phyloP scores from a whole-genome alignment of 1,284 basidiomycete species.

The Ceratobasidium papillatum region DNA sequence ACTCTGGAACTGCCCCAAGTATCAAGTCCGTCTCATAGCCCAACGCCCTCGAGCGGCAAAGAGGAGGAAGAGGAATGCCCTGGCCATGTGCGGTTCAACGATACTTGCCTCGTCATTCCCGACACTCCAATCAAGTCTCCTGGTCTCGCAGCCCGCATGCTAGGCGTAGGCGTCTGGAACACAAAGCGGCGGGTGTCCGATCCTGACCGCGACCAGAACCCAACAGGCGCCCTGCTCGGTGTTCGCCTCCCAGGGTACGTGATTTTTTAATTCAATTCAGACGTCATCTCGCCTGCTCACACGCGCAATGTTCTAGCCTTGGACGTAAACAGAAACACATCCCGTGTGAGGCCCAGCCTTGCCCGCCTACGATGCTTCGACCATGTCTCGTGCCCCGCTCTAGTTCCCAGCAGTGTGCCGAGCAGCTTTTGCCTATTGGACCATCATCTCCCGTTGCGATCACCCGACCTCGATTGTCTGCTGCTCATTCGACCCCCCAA shows the following conservation, averaged over 20 bases:
- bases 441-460: not conserved
- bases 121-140: conserved; percentile 27
- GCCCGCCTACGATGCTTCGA: not conserved
- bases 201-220: conserved; percentile 31
- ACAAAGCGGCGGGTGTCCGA: conserved; percentile 38
- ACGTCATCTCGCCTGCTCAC: conserved; percentile 29
- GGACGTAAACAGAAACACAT: conserved; percentile 18
- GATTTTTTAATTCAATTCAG: conserved; percentile 19
- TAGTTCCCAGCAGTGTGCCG: not conserved
- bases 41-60: conserved; percentile 16
- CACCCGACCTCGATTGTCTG: conserved; percentile 13
- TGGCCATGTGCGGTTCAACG: conserved; percentile 29
- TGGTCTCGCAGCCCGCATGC: conserved; percentile 34
- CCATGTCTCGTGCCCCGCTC: conserved; percentile 35
- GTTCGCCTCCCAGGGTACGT: conserved; percentile 37
- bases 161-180: conserved; percentile 17
- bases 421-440: not conserved
- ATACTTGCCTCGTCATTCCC: conserved; percentile 29
- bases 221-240: conserved; percentile 20
- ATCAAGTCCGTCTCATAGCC: conserved; percentile 20
- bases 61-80: conserved; percentile 16
- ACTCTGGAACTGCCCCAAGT: conserved; percentile 24
- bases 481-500: conserved; percentile 11
- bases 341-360: conserved; percentile 6
- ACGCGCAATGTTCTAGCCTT: conserved; percentile 4